These are phyloP conservation scores for Tetrahymena elliotti DNA, from an alignment of 73 alveolate species.

Conservation along the genomic window DNA sequence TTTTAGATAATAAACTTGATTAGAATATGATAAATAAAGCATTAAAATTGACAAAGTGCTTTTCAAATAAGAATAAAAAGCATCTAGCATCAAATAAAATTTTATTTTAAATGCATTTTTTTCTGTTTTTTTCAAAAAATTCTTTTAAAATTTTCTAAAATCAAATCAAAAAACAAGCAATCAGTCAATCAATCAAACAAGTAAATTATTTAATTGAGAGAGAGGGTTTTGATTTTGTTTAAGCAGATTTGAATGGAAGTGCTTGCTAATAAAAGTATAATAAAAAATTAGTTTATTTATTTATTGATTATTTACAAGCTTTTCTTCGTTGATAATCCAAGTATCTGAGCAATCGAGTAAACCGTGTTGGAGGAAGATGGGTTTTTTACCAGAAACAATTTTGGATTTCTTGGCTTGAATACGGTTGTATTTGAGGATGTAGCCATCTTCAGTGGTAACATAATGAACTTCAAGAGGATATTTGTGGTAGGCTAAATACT, in stretches of 20 bases:
- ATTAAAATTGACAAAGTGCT: too few species aligned
- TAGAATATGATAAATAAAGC: background rate
- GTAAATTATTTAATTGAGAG: too few species aligned
- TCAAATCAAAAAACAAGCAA: too few species aligned
- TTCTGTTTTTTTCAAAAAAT: too few species aligned
- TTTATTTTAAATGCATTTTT: background rate
- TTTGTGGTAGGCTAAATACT: slow-evolving; percentile 39
- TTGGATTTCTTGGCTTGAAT: slow-evolving; percentile 66
- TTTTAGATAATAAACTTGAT: background rate
- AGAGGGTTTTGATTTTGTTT: background rate
- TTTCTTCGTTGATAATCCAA: slow-evolving; percentile 70
- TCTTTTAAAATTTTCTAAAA: background rate
- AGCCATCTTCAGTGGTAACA: slow-evolving; percentile 90
- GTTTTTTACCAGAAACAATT: slow-evolving; percentile 55
- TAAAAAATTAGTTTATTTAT: too few species aligned
- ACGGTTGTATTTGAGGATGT: slow-evolving; percentile 61
- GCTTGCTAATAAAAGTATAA: background rate
- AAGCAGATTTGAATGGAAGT: background rate
- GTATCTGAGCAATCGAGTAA: slow-evolving; percentile 70
- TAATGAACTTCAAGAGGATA: slow-evolving; percentile 68
- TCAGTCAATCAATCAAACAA: too few species aligned
- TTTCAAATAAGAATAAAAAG: background rate
- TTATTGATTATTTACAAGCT: slow-evolving; percentile 35
- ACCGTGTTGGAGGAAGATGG: slow-evolving; percentile 88
- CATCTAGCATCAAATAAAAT: background rate